Conservation (phyloP, 1,139 yeast genomes). For the Debaryomyces singareniensis region DNA sequence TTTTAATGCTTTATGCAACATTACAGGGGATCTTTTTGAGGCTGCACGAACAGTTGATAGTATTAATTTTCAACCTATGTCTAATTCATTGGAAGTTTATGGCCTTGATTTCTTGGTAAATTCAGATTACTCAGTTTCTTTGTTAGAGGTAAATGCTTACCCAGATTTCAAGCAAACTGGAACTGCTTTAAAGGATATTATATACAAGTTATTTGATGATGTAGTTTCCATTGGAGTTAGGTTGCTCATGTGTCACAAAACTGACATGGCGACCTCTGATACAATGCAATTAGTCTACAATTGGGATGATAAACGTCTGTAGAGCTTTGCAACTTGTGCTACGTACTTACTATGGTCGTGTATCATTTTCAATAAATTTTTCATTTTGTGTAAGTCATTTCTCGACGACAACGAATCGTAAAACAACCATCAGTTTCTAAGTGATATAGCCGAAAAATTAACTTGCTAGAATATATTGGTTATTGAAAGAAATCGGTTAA, state of each 20-base stretch:
- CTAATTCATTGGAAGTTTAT: conserved; percentile 77
- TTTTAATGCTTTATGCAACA: conserved; percentile 49
- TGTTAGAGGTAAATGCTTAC: conserved; percentile 85
- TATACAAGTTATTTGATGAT: conserved; percentile 52
- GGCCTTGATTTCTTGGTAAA: conserved; percentile 85
- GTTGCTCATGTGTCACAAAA: not conserved
- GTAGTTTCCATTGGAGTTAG: not conserved
- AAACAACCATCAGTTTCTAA: not conserved
- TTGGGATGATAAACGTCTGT: too few species aligned
- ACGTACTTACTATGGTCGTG: conserved; percentile 3
- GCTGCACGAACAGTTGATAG: conserved; percentile 81
- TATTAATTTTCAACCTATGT: conserved; percentile 82
- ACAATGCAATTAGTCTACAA: too few species aligned
- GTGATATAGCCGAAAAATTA: not conserved
- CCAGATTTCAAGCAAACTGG: conserved; percentile 98
- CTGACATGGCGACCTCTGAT: too few species aligned
- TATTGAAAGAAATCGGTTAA: conserved; percentile 3
- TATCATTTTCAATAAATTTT: conserved; percentile 2
- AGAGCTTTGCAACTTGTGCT: too few species aligned
- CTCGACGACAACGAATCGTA: conserved; percentile 4
- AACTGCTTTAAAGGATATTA: conserved; percentile 55
- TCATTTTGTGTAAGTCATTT: conserved; percentile 4
- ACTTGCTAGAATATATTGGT: not conserved
- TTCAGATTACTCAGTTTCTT: conserved; percentile 42
- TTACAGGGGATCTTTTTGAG: conserved; percentile 65